These are phyloP conservation scores for Neurospora sp. DNA, from an alignment of 2,329 filamentous ascomycete species.

Conservation along the genomic window DNA sequence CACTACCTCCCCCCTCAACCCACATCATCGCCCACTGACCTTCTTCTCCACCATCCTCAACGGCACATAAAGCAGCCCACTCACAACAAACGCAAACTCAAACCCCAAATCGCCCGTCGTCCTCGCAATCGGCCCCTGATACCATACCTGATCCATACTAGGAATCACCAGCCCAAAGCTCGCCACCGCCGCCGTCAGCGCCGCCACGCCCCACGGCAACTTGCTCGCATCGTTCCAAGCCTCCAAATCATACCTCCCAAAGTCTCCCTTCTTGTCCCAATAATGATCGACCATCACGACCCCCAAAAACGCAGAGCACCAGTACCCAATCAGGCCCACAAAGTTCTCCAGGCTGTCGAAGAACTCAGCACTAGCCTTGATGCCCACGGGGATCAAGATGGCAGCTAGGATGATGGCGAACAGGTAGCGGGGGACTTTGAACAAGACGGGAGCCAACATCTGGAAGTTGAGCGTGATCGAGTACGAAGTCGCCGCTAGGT, in stretches of 20 bases:
- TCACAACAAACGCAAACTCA: slow-evolving; percentile 32
- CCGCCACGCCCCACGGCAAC: slow-evolving; percentile 20
- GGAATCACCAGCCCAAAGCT: slow-evolving; percentile 26
- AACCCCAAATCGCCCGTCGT: slow-evolving; percentile 36
- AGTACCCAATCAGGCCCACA: slow-evolving; percentile 34
- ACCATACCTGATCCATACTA: slow-evolving; percentile 34
- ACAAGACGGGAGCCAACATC: slow-evolving; percentile 29
- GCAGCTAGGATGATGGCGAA: slow-evolving; percentile 30
- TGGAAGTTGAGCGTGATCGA: slow-evolving; percentile 53
- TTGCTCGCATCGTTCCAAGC: slow-evolving; percentile 17
- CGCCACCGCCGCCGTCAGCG: slow-evolving; percentile 12
- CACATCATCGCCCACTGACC: slow-evolving; percentile 8
- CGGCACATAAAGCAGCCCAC: slow-evolving; percentile 31
- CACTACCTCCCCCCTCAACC: no score
- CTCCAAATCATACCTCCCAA: slow-evolving; percentile 12
- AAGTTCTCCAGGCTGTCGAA: slow-evolving; percentile 34
- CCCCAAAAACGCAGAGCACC: slow-evolving; percentile 32
- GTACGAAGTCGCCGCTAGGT: slow-evolving; percentile 50
- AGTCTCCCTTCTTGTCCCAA: slow-evolving; percentile 16
- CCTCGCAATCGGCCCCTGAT: slow-evolving; percentile 31
- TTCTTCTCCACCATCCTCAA: slow-evolving; percentile 25
- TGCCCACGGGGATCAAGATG: slow-evolving; percentile 31
- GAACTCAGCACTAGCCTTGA: slow-evolving; percentile 27
- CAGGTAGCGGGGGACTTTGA: slow-evolving; percentile 29
- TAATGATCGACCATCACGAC: slow-evolving; percentile 26